These are phyloP conservation scores for Fraxinus dipetala DNA, from an alignment of 305 asterid genomes.

Conservation along the genomic window DNA sequence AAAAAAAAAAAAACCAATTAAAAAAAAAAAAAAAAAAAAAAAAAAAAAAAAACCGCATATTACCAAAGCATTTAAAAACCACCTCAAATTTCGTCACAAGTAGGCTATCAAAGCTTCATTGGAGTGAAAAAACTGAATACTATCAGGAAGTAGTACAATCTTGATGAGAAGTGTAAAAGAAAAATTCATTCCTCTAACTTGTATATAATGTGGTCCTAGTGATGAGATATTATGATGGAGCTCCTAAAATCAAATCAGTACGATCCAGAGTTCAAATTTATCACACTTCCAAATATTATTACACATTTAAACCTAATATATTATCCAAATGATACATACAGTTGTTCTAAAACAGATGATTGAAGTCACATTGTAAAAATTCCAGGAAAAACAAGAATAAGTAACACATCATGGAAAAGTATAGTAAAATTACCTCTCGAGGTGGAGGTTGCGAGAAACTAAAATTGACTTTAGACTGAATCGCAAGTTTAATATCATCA, in stretches of 20 bases:
- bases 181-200: neutral
- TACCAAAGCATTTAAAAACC: neutral
- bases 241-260: neutral
- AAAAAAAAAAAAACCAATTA: no score
- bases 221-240: neutral
- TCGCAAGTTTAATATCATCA: constrained; percentile 79
- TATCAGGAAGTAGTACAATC: neutral
- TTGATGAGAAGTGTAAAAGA: neutral
- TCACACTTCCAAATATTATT: neutral
- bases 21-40: no score
- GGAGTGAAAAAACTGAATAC: neutral
- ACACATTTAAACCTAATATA: neutral
- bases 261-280: neutral
- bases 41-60: no score
- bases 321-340: neutral
- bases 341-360: neutral
- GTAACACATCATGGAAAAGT: neutral
- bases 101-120: neutral
- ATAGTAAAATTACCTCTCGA: constrained; percentile 52
- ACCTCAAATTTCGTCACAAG: neutral
- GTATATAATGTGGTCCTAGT: neutral
- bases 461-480: constrained; percentile 80
- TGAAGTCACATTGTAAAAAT: constrained; percentile 9
- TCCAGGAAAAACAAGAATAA: neutral
- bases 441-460: constrained; percentile 98